These are phyloP conservation scores for Geosmithia morbida DNA, from an alignment of 2,329 filamentous ascomycete species.

Conservation along the genomic window DNA sequence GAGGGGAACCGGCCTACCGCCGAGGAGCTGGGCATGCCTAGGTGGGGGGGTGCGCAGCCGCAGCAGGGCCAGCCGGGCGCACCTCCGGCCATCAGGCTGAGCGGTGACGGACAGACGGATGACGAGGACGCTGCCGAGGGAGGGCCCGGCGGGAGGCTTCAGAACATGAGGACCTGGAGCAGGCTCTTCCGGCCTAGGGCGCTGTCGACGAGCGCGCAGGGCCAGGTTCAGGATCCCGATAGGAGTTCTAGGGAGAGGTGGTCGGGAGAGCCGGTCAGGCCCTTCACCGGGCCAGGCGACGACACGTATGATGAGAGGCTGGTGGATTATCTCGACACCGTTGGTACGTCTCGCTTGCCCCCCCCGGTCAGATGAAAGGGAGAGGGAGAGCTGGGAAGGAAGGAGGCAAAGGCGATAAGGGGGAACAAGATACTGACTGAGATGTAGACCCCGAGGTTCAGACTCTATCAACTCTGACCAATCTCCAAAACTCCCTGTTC, in stretches of 20 bases:
- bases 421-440: neutral
- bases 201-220: slow-evolving; percentile 1
- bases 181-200: slow-evolving; percentile 12
- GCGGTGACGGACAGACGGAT: neutral
- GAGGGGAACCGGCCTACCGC: slow-evolving; percentile 20
- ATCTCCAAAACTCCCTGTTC: slow-evolving; percentile 83
- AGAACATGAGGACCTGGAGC: slow-evolving; percentile 10
- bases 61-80: neutral
- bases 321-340: slow-evolving; percentile 24
- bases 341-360: slow-evolving; percentile 13
- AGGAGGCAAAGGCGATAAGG: neutral
- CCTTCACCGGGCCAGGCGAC: slow-evolving; percentile 3
- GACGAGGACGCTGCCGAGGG: neutral
- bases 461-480: slow-evolving; percentile 70
- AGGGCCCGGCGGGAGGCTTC: slow-evolving; percentile 2
- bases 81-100: neutral
- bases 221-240: neutral
- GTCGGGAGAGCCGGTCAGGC: neutral
- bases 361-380: too few species aligned
- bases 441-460: slow-evolving; percentile 67
- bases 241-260: neutral
- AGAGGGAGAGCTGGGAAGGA: neutral
- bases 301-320: slow-evolving; percentile 23
- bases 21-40: slow-evolving; percentile 15
- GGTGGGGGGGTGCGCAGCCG: neutral